Conservation (phyloP, 306 rosid species). For the Vachellia collinsii region DNA sequence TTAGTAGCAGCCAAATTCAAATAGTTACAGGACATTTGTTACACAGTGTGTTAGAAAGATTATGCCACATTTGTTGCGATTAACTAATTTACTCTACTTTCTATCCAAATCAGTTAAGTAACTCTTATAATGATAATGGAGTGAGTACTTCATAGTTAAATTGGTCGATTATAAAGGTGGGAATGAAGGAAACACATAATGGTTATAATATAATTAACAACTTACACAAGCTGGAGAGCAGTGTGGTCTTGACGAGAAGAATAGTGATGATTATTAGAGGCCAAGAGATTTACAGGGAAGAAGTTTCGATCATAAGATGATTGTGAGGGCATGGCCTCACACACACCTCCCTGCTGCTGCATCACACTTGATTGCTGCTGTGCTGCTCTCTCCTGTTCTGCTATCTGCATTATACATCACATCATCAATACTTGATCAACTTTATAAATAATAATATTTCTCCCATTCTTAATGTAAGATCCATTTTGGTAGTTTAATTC, state of each 20-base stretch:
- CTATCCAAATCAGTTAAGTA: no score
- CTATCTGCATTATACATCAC: conserved; percentile 51
- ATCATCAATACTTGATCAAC: not conserved
- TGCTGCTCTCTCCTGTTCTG: conserved; percentile 77
- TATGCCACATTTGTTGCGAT: no score
- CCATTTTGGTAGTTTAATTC: no score
- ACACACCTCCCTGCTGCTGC: conserved; percentile 46
- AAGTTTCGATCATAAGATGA: conserved; percentile 57
- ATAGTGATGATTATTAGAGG: conserved; percentile 59
- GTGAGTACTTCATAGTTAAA: no score
- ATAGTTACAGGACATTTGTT: no score
- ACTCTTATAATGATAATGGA: no score
- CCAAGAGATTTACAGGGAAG: conserved; percentile 62
- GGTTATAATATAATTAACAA: not conserved
- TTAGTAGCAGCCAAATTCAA: no score
- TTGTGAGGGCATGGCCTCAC: conserved; percentile 57
- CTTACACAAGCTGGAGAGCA: conserved; percentile 85
- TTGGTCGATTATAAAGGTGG: not conserved
- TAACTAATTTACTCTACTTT: no score
- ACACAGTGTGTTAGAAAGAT: no score
- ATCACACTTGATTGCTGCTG: conserved; percentile 61
- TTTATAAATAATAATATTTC: not conserved
- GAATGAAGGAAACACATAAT: not conserved
- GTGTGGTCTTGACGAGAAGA: conserved; percentile 68
- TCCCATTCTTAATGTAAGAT: no score